Base-by-base conservation (phyloP, 495 filamentous ascomycete species). In the Daldinia bambusicola region DNA sequence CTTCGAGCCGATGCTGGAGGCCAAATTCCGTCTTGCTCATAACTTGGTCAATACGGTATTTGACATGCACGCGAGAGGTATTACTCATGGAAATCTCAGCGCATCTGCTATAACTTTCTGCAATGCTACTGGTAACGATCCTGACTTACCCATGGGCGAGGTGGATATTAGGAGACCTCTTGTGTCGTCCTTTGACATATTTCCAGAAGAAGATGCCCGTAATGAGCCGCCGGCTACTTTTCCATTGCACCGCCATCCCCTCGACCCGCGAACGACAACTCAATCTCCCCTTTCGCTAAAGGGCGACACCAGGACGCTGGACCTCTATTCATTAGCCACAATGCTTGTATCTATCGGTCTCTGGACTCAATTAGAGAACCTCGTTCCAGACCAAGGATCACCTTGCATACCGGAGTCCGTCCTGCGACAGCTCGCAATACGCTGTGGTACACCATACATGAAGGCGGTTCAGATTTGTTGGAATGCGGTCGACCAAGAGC, bases 341-440 rank as follows among this genome's bases (percentile, higher is more conserved):
- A 83, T 97, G 12, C 82, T 98, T 10, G 79, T 97, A 32, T 94
- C 96, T 61, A 90, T 98, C 63, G 94, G 94, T 30, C 83, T 97
- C 0, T 98, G 94, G 94, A 89, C 87, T n/a, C 89, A 91, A 2
- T 83, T 97, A 40, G 83, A 86, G 38, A 86, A 88, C 61, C 81
- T 91, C 2, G 84, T 86, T 34, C 77, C 83, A 31, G 73, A 76
- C 37, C 51, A 72, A n/a, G 64, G 71, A 6, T 76, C 76, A 0
- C 76, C 80, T 2, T 68, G 70, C 2, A 66, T 85, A 1, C 74
- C 83, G 6, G 78, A 84, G 34, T 75, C 81, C n/a, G 77, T 84
- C 3, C 75, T 84, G 2, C 86, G 89, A 40, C 88, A 91, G 63
- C 79, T 94, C 31, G 89, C 86, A 1, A 86, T 89, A n/a, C 86